These are phyloP conservation scores for Talaromyces albobiverticillius DNA, from an alignment of 2,329 filamentous ascomycete genomes.

Conservation along the genomic window DNA sequence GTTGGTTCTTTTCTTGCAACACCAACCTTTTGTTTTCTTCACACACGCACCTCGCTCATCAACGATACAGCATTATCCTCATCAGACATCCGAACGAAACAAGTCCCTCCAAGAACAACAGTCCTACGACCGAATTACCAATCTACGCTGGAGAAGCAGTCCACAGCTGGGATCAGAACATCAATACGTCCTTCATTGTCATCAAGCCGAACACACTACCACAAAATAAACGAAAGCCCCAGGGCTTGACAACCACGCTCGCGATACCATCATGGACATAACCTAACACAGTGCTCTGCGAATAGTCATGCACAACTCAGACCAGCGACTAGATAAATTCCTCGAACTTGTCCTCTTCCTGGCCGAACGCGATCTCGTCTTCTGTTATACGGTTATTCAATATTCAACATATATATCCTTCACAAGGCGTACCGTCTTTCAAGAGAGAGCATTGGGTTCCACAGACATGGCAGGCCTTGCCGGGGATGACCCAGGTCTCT, in stretches of 20 bases:
- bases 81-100: background rate
- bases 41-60: background rate
- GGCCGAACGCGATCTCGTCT: background rate
- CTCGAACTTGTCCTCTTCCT: background rate
- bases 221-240: background rate
- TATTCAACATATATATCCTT: background rate
- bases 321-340: background rate
- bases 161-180: background rate
- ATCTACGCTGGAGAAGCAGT: background rate
- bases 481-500: slow-evolving; percentile 17
- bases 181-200: background rate
- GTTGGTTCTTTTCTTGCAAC: too few species aligned
- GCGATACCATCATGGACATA: background rate
- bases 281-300: background rate
- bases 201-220: background rate
- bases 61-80: background rate
- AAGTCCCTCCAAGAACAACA: background rate
- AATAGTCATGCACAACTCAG: background rate
- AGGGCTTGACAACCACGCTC: background rate
- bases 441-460: slow-evolving; percentile 8
- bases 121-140: background rate
- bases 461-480: slow-evolving; percentile 14
- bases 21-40: too few species aligned
- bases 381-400: slow-evolving; percentile 3
- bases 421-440: background rate